Conservation (phyloP, 306 rosid species). For the Casuarina glauca region DNA sequence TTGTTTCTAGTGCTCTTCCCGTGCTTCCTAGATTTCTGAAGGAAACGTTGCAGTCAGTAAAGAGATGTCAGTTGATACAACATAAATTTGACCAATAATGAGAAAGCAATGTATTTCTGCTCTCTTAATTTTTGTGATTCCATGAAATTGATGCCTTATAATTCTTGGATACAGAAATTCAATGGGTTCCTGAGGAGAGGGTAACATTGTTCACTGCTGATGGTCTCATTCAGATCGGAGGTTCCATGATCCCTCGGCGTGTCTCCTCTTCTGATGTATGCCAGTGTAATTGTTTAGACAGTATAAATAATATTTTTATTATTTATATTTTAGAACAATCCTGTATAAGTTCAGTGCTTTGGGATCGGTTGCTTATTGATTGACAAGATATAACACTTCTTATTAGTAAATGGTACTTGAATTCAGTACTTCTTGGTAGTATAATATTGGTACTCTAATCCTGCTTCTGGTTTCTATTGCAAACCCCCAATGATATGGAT, state of each 20-base stretch:
- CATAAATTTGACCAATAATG: not conserved
- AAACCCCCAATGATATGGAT: slow-evolving; percentile 10
- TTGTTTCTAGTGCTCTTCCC: not conserved
- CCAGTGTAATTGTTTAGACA: not conserved
- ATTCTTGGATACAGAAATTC: slow-evolving; percentile 59
- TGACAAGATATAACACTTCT: not conserved
- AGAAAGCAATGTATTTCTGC: not conserved
- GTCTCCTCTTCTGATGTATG: slow-evolving; percentile 66
- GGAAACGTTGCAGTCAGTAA: not conserved
- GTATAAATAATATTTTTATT: not conserved
- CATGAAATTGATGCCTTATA: slow-evolving; percentile 9
- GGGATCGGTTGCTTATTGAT: not conserved
- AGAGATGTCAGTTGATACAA: not conserved
- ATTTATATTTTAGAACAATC: not conserved
- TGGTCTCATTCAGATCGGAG: slow-evolving; percentile 93
- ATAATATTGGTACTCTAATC: slow-evolving; percentile 5
- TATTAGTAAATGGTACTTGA: not conserved
- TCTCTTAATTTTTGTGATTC: not conserved
- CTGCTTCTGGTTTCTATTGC: slow-evolving; percentile 8
- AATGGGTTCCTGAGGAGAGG: slow-evolving; percentile 80
- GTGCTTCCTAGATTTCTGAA: not conserved
- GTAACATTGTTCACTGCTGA: slow-evolving; percentile 88
- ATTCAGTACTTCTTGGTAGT: not conserved
- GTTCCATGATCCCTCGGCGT: slow-evolving; percentile 75
- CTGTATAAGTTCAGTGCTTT: not conserved